Evolutionary conservation across 139 green algal species (phyloP).

Genomic region (Ettlia oleoabundans): DNA sequence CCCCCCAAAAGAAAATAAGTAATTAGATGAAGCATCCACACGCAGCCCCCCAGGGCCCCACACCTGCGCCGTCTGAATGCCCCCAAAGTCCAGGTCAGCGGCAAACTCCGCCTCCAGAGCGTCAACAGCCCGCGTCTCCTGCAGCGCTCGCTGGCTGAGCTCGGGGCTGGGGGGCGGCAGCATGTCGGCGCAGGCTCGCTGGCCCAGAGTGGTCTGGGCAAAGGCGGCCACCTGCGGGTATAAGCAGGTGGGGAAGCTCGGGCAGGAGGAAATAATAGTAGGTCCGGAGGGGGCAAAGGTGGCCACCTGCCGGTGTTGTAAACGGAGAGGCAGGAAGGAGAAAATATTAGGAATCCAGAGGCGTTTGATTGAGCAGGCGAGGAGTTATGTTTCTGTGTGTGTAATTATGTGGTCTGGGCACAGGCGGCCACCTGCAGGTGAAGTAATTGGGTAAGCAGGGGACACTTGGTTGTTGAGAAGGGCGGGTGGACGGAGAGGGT

Average conservation of each 20-base stretch:
- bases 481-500: too few species aligned
- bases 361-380: too few species aligned
- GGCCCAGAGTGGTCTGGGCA: conserved; percentile 71
- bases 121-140: conserved; percentile 68
- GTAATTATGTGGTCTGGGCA: not conserved
- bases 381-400: not conserved
- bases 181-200: conserved; percentile 51
- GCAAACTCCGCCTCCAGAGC: conserved; percentile 63
- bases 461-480: not conserved
- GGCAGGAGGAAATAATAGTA: too few species aligned
- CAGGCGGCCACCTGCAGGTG: not conserved
- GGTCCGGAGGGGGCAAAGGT: too few species aligned
- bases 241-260: not conserved
- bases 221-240: conserved; percentile 60
- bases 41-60: too few species aligned
- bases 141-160: conserved; percentile 50
- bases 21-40: too few species aligned
- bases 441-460: not conserved
- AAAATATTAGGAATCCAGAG: too few species aligned
- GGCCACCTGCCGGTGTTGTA: too few species aligned
- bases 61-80: conserved; percentile 62
- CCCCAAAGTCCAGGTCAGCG: conserved; percentile 78
- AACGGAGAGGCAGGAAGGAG: too few species aligned
- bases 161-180: not conserved
- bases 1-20: too few species aligned